These are phyloP conservation scores for Hylodesmum podocarpum DNA, from an alignment of 306 rosid species.

Conservation along the genomic window DNA sequence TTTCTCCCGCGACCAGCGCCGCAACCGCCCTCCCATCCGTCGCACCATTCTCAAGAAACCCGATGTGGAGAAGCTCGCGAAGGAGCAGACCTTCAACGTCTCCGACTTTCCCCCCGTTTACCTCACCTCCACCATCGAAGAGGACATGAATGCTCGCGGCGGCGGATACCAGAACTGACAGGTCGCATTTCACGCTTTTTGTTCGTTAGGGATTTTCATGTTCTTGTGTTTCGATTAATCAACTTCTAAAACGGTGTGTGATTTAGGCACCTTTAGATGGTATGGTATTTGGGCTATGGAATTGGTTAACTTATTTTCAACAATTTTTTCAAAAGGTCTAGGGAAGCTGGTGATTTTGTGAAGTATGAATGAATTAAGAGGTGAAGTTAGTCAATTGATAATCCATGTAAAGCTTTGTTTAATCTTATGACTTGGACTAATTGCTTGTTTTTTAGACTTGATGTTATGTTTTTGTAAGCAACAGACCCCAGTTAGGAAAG, in stretches of 20 bases:
- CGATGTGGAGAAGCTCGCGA: slow-evolving; percentile 56
- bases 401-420: background rate
- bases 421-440: background rate
- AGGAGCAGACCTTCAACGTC: slow-evolving; percentile 52
- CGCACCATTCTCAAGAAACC: slow-evolving; percentile 69
- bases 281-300: background rate
- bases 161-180: slow-evolving; percentile 72
- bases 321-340: background rate
- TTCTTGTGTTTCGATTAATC: background rate
- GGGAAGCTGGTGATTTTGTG: background rate
- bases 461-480: background rate
- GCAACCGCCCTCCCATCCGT: slow-evolving; percentile 84
- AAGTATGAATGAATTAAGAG: background rate
- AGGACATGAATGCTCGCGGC: slow-evolving; percentile 66
- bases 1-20: slow-evolving; percentile 82
- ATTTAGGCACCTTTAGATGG: background rate
- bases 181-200: background rate
- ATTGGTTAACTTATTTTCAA: background rate
- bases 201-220: slow-evolving; percentile 1
- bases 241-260: no score
- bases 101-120: slow-evolving; percentile 78
- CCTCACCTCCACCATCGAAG: slow-evolving; percentile 52
- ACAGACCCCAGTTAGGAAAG: background rate
- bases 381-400: background rate
- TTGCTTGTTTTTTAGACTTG: background rate